Evolutionary conservation across 257 asterid genomes (phyloP), one percentile per base, ranked within the genome.

Genomic region (Galeopsis tetrahit): DNA sequence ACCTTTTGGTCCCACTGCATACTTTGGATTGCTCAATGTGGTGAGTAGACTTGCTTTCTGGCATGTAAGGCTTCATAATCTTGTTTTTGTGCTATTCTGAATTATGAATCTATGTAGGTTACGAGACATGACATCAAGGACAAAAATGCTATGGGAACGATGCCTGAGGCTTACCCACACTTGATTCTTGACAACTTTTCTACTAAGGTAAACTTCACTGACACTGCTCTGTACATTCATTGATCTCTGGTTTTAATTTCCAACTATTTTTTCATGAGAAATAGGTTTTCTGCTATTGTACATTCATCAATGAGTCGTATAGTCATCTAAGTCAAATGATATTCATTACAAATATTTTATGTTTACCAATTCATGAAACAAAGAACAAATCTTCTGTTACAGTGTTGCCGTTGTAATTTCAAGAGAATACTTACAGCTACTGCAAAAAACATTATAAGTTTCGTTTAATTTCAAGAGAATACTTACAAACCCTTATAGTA

Each of bases 1-100:
- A 62, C 99, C 99, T 73, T 89, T 83, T 69, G 99, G 99, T 11
- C 99, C 99, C 42, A 94, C 97, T 67, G 99, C 97, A 51, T 83
- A 85, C 85, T 94, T 91, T 84, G 91, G 96, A 82, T 78, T 94
- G 66, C 90, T 79, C 87, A 94, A 94, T 80, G 99, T 94, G 97
- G 99, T 89, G 66, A 78, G 97, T 85, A 69, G 46, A 49, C 58
- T 49, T 69, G 66, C 75, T 61, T 43, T 44, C 46, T 48, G 36
- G 7, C 33, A 39, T 69, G 28, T 57, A 31, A 31, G 44, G 44
- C 32, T 28, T 2, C 3, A 8, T 5, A 38, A 63, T 35, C 35
- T 71, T 70, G 67, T 58, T 58, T 68, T 58, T 59, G 2, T 59
- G 57, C 66, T n/a, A 34, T 56, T 33, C 56, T 75, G 21, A 75